These are phyloP conservation scores for Heliophila coronopifolia DNA, from an alignment of 441 rosid genomes.

Conservation along the genomic window DNA sequence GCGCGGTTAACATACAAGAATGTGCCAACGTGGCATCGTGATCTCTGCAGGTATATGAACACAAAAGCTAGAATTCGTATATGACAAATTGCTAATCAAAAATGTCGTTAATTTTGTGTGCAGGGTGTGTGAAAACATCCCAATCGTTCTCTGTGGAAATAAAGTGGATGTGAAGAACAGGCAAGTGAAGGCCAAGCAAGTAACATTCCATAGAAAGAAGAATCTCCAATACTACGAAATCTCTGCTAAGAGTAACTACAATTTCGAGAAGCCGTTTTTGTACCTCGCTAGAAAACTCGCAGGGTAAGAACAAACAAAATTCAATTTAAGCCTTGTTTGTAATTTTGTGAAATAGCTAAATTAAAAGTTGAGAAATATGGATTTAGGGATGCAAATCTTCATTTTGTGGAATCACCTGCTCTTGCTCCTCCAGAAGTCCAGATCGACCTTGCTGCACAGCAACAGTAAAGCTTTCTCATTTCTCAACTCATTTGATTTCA, in stretches of 20 bases:
- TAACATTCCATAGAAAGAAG: slow-evolving; percentile 82
- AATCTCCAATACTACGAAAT: slow-evolving; percentile 78
- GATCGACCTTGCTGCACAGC: slow-evolving; percentile 58
- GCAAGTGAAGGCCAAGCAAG: slow-evolving; percentile 95
- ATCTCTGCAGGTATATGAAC: slow-evolving; percentile 49
- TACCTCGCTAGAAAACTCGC: slow-evolving; percentile 89
- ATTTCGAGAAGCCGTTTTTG: slow-evolving; percentile 83
- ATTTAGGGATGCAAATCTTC: slow-evolving; percentile 44
- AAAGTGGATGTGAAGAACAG: slow-evolving; percentile 83
- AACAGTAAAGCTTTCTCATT: slow-evolving; percentile 32
- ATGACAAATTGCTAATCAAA: not conserved
- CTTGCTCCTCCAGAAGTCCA: slow-evolving; percentile 74
- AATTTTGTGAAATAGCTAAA: not conserved
- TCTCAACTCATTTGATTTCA: not conserved
- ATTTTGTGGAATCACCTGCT: slow-evolving; percentile 70
- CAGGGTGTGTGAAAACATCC: slow-evolving; percentile 84
- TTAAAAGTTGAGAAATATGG: not conserved
- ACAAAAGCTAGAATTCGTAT: not conserved
- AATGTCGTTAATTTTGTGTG: not conserved
- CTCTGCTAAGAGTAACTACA: slow-evolving; percentile 86
- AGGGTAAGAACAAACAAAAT: slow-evolving; percentile 37
- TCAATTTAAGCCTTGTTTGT: not conserved
- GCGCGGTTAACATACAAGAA: slow-evolving; percentile 77
- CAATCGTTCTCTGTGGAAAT: slow-evolving; percentile 75
- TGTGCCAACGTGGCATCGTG: slow-evolving; percentile 92